phyloP scores from a whole-genome alignment of 306 rosid genomes.

The Malus domestica region ASM211411v1 NC_041791.1:23806001-23806500 shows the following conservation, averaged over 20 bases:
- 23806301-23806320: conserved; percentile 26
- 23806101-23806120: conserved; percentile 20
- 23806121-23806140: background rate
- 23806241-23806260: conserved; percentile 22
- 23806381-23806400: too few relatives aligned
- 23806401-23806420: too few relatives aligned
- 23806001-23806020: too few relatives aligned
- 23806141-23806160: background rate
- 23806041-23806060: too few relatives aligned
- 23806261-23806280: background rate
- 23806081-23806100: background rate
- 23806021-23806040: too few relatives aligned
- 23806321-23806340: conserved; percentile 46
- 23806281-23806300: background rate
- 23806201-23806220: background rate
- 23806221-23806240: conserved; percentile 1
- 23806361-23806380: too few relatives aligned
- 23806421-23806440: too few relatives aligned
- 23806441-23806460: too few relatives aligned
- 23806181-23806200: background rate
- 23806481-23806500: too few relatives aligned
- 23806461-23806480: too few relatives aligned
- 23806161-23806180: background rate
- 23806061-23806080: background rate
- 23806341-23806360: background rate